Percentiles rank a stretch among this genome's conserved stretches.
Evolutionary conservation across 148 eudicot genomes (phyloP).

Genomic region (Cornus kousa): DNA sequence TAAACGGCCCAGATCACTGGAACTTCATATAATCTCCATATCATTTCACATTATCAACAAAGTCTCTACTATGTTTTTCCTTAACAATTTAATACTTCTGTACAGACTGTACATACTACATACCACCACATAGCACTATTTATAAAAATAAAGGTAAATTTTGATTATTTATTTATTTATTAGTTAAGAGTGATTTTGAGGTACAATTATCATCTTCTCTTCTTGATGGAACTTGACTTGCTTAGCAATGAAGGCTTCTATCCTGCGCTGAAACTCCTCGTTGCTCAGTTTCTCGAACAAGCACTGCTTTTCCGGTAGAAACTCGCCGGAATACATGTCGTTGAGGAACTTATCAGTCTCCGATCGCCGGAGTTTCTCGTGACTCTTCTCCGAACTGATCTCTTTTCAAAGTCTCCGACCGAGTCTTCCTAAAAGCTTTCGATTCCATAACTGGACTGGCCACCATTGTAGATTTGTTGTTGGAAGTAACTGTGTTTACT

Average conservation of each 20-base stretch:
- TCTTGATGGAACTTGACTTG: conserved; percentile 67
- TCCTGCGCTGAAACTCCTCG: conserved; percentile 70
- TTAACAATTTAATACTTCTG: too few relatives aligned
- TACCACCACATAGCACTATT: too few relatives aligned
- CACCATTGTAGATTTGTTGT: background rate
- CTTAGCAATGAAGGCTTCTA: conserved; percentile 76
- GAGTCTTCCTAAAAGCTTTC: conserved; percentile 26
- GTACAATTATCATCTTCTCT: conserved; percentile 62
- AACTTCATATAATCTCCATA: background rate
- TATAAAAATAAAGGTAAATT: background rate
- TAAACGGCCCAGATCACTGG: background rate
- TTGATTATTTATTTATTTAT: too few relatives aligned
- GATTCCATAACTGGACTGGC: background rate
- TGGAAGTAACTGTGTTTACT: conserved; percentile 4
- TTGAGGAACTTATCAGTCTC: conserved; percentile 40
- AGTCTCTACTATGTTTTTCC: background rate
- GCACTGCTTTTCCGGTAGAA: background rate
- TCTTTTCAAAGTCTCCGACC: conserved; percentile 35
- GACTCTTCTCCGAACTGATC: background rate
- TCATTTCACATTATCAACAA: too few relatives aligned
- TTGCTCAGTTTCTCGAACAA: conserved; percentile 49
- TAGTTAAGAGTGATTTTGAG: background rate
- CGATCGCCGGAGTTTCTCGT: conserved; percentile 44
- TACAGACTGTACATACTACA: too few relatives aligned
- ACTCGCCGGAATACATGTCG: conserved; percentile 15